Percentiles rank a stretch among this genome's conserved stretches.
phyloP scores from a whole-genome alignment of 2,329 filamentous ascomycete genomes.

The Diaporthe sp. region DNA sequence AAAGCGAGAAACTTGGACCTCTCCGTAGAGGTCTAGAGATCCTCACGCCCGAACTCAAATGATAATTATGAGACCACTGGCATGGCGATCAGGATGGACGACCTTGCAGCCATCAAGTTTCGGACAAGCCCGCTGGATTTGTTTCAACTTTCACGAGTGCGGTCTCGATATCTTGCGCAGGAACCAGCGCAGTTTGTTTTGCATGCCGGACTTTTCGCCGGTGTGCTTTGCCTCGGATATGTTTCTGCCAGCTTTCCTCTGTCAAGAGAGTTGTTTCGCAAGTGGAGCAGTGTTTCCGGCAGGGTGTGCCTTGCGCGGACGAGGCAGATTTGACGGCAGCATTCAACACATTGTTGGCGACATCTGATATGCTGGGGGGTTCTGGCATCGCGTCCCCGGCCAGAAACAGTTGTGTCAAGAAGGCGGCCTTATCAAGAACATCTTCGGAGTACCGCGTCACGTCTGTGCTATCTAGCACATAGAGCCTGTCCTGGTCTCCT shows the following conservation, averaged over 20 bases:
- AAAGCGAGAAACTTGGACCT: neutral
- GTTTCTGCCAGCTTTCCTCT: conserved; percentile 64
- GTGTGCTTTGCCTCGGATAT: conserved; percentile 49
- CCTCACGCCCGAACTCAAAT: neutral
- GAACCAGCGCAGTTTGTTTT: conserved; percentile 35
- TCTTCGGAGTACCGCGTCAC: conserved; percentile 69
- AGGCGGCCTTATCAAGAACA: conserved; percentile 76
- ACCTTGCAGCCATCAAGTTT: neutral
- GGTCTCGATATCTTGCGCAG: conserved; percentile 6
- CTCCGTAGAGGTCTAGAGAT: too few relatives aligned
- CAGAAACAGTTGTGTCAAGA: conserved; percentile 75
- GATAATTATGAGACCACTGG: neutral
- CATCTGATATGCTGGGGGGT: conserved; percentile 62
- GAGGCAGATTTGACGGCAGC: conserved; percentile 60
- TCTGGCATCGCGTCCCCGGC: conserved; percentile 64
- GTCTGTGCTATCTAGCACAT: conserved; percentile 85
- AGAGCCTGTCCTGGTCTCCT: conserved; percentile 71
- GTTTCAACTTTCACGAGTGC: neutral
- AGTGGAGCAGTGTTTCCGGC: conserved; percentile 76
- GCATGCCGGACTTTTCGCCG: conserved; percentile 27
- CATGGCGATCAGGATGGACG: neutral
- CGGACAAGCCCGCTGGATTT: neutral
- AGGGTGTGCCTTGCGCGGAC: conserved; percentile 66
- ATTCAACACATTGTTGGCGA: conserved; percentile 69
- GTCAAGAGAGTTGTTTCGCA: conserved; percentile 76